Conservation (phyloP, 805 yeast genomes). For the Spencermartinsiella europaea region DNA sequence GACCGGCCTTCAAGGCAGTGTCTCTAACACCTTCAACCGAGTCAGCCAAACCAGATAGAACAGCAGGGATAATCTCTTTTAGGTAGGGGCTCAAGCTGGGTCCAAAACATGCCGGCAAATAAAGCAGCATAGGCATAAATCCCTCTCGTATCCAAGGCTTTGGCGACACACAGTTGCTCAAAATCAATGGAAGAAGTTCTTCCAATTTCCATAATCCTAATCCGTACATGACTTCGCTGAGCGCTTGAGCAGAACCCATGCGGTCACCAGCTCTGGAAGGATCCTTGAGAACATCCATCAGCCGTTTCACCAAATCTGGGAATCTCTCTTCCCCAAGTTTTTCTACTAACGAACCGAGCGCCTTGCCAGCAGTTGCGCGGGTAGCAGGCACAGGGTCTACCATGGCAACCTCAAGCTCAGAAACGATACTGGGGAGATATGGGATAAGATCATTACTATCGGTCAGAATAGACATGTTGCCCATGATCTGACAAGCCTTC, state of each 20-base stretch:
- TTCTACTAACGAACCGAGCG: constrained; percentile 92
- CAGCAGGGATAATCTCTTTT: constrained; percentile 81
- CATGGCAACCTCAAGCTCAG: constrained; percentile 88
- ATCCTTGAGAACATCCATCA: constrained; percentile 71
- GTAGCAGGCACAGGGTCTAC: constrained; percentile 98
- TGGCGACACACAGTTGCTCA: constrained; percentile 63
- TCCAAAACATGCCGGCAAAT: constrained; percentile 93
- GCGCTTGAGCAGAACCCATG: constrained; percentile 94
- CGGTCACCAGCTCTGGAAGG: constrained; percentile 81
- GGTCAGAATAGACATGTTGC: constrained; percentile 95
- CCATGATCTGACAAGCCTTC: constrained; percentile 96
- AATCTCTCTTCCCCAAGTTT: constrained; percentile 93
- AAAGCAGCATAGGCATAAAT: constrained; percentile 81
- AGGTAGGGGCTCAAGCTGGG: constrained; percentile 86
- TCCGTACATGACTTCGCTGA: constrained; percentile 90
- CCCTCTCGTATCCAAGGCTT: constrained; percentile 81
- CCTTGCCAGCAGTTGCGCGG: constrained; percentile 95
- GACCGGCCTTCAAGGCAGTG: constrained; percentile 85
- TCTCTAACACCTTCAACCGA: constrained; percentile 80
- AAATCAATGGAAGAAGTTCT: constrained; percentile 76
- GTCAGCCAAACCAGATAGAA: constrained; percentile 88
- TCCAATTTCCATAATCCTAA: constrained; percentile 84
- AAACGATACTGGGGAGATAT: constrained; percentile 69
- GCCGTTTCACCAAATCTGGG: constrained; percentile 83
- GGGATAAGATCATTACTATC: constrained; percentile 83